Percentiles rank a stretch among this genome's conserved stretches.
Conservation (phyloP, 495 filamentous ascomycete genomes). For the Xylaria bambusicola region DNA sequence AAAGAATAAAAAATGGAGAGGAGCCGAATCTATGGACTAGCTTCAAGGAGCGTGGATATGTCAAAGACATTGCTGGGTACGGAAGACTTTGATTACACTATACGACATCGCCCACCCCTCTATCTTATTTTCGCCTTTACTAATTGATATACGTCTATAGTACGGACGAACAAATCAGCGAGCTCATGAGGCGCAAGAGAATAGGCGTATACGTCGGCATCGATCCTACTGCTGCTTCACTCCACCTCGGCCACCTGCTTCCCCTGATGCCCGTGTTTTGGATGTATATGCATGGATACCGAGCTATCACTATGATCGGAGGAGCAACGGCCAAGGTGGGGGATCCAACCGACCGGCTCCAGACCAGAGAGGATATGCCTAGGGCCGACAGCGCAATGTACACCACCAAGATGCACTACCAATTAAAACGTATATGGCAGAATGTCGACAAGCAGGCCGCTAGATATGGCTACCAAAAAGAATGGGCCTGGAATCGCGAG, state of each 20-base stretch:
- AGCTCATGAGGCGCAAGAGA: constrained; percentile 67
- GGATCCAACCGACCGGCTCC: constrained; percentile 78
- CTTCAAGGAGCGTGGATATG: constrained; percentile 76
- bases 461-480: constrained; percentile 60
- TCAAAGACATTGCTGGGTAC: constrained; percentile 83
- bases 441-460: constrained; percentile 66
- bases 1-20: constrained; percentile 61
- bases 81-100: constrained; percentile 25
- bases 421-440: constrained; percentile 74
- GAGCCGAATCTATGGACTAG: constrained; percentile 64
- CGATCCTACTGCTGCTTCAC: constrained; percentile 86
- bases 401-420: constrained; percentile 74
- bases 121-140: neutral
- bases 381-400: constrained; percentile 63
- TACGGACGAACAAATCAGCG: constrained; percentile 65
- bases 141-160: constrained; percentile 31
- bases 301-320: constrained; percentile 74
- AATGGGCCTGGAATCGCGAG: constrained; percentile 62
- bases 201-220: constrained; percentile 85
- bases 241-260: constrained; percentile 91
- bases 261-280: constrained; percentile 94
- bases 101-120: neutral
- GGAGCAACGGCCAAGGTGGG: constrained; percentile 85
- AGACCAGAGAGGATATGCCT: constrained; percentile 61
- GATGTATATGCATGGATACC: constrained; percentile 84